These are phyloP conservation scores for Bipolaris cookei DNA, from an alignment of 2,329 filamentous ascomycete genomes.

Conservation along the genomic window DNA sequence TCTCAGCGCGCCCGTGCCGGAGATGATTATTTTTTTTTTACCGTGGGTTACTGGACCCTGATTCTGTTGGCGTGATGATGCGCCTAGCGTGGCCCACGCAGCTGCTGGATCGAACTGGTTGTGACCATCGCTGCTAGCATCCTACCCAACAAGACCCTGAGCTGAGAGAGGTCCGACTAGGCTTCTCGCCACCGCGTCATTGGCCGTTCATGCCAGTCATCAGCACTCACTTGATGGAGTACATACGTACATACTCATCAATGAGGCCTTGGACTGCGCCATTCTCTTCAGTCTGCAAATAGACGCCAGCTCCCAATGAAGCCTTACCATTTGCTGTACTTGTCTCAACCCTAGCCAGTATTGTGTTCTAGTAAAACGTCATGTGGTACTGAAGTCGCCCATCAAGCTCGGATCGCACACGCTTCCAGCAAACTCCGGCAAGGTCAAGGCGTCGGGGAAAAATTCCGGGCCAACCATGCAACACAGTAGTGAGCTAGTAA, in stretches of 20 bases:
- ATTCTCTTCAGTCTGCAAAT: too few relatives aligned
- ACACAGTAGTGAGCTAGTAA: not conserved
- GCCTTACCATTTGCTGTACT: too few relatives aligned
- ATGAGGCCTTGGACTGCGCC: too few relatives aligned
- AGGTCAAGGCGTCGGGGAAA: not conserved
- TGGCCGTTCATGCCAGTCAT: conserved; percentile 18
- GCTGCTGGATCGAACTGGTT: conserved; percentile 20
- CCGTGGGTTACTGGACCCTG: conserved; percentile 16
- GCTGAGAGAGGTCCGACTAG: not conserved
- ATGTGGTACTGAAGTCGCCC: not conserved
- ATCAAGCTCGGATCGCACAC: not conserved
- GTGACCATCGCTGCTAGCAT: conserved; percentile 28
- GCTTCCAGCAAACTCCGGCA: not conserved
- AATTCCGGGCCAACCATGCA: conserved; percentile 10
- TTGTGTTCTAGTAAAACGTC: not conserved
- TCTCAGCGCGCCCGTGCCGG: not conserved
- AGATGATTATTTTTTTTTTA: conserved; percentile 9
- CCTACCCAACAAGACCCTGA: conserved; percentile 19
- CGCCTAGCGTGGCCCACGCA: conserved; percentile 1
- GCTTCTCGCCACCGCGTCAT: conserved; percentile 9
- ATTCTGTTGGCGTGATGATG: conserved; percentile 10
- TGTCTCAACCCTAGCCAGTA: too few relatives aligned
- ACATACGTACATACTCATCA: too few relatives aligned
- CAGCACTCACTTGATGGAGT: not conserved
- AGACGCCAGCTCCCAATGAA: too few relatives aligned